phyloP scores from a whole-genome alignment of 805 yeast species.

The Candida ulmi region DNA sequence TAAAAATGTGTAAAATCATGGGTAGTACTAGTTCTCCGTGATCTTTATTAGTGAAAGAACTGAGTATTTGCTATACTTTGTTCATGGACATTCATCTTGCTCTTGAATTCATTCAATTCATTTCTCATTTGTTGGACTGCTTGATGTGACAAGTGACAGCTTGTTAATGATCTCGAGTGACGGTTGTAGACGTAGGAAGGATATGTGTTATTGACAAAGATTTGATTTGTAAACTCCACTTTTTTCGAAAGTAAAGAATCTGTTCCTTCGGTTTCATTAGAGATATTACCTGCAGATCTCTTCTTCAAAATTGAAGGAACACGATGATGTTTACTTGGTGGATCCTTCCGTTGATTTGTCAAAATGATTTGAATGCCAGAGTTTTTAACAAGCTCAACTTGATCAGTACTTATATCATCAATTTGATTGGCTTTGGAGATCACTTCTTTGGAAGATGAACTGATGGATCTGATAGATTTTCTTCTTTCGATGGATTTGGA shows the following conservation, averaged over 20 bases:
- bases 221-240: constrained; percentile 41
- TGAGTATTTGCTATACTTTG: constrained; percentile 58
- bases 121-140: constrained; percentile 51
- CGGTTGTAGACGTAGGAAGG: constrained; percentile 49
- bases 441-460: constrained; percentile 18
- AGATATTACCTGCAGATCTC: too few relatives aligned
- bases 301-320: constrained; percentile 3
- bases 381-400: background rate
- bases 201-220: constrained; percentile 46
- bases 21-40: too few relatives aligned
- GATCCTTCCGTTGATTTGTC: constrained; percentile 11
- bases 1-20: too few relatives aligned
- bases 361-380: constrained; percentile 14
- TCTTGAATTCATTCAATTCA: constrained; percentile 62
- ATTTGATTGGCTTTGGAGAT: constrained; percentile 9
- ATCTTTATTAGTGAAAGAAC: constrained; percentile 43
- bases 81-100: constrained; percentile 67
- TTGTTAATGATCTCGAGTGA: constrained; percentile 41
- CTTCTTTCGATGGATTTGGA: constrained; percentile 31
- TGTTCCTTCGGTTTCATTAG: background rate
- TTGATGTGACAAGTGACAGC: constrained; percentile 37
- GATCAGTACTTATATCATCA: background rate
- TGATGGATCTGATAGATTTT: constrained; percentile 26
- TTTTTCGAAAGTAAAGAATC: constrained; percentile 13
- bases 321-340: background rate